phyloP scores from a whole-genome alignment of 2,329 filamentous ascomycete species.

The Cladobotryum protrusum region DNA sequence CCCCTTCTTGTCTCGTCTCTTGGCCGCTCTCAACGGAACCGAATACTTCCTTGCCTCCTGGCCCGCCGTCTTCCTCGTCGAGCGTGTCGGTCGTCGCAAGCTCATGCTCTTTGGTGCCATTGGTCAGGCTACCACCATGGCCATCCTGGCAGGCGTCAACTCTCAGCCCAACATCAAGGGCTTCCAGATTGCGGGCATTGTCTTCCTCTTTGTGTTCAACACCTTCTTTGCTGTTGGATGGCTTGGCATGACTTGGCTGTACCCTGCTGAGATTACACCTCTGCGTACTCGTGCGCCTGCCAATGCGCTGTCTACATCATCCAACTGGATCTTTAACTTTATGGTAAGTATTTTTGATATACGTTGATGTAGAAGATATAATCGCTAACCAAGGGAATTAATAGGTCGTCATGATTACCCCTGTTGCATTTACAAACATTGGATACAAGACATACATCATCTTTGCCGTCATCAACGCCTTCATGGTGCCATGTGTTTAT shows the following conservation, averaged over 20 bases:
- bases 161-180: conserved; percentile 40
- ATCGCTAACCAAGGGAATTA: background rate
- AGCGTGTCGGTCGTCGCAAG: conserved; percentile 59
- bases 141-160: conserved; percentile 52
- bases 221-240: conserved; percentile 55
- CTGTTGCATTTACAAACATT: conserved; percentile 52
- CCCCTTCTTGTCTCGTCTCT: conserved; percentile 51
- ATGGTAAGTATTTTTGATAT: conserved; percentile 26
- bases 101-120: conserved; percentile 66
- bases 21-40: conserved; percentile 36
- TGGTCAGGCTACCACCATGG: conserved; percentile 59
- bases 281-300: conserved; percentile 59
- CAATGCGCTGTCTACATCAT: conserved; percentile 48
- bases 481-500: conserved; percentile 52
- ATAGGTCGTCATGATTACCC: conserved; percentile 55
- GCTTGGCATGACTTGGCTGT: conserved; percentile 56
- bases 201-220: conserved; percentile 59
- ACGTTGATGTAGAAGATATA: background rate
- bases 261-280: conserved; percentile 61
- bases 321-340: conserved; percentile 60
- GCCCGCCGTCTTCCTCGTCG: conserved; percentile 55
- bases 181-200: conserved; percentile 55
- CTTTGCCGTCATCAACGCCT: conserved; percentile 59
- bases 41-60: conserved; percentile 59
- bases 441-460: conserved; percentile 57